Percentiles rank a stretch among this genome's conserved stretches.
phyloP scores from a whole-genome alignment of 805 yeast genomes.

The Pichia occidentalis region DNA sequence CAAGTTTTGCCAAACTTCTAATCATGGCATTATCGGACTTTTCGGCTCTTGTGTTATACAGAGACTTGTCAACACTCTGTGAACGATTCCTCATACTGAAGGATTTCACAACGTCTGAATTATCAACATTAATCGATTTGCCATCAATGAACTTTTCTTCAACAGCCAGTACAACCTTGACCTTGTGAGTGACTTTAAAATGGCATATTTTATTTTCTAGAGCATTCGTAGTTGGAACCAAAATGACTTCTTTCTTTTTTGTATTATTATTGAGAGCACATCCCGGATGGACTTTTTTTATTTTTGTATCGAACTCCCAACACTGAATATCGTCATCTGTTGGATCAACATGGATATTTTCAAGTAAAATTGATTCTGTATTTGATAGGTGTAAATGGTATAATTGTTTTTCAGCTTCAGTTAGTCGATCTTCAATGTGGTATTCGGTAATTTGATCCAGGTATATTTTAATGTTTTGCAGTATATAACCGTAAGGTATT shows the following conservation, averaged over 20 bases:
- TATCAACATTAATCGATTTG: not conserved
- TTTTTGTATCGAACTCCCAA: slow-evolving; percentile 6
- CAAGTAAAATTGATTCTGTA: slow-evolving; percentile 18
- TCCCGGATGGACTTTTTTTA: slow-evolving; percentile 11
- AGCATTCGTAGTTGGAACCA: slow-evolving; percentile 20
- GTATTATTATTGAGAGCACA: not conserved
- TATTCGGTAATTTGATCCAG: slow-evolving; percentile 23
- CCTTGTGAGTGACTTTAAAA: slow-evolving; percentile 21
- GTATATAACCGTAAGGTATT: slow-evolving; percentile 12
- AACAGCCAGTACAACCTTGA: slow-evolving; percentile 12
- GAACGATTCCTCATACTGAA: slow-evolving; percentile 10
- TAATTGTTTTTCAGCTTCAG: not conserved
- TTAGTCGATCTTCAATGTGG: slow-evolving; percentile 1
- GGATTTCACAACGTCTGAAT: slow-evolving; percentile 11
- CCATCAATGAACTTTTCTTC: slow-evolving; percentile 7
- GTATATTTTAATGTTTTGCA: slow-evolving; percentile 19
- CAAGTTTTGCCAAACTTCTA: slow-evolving; percentile 16
- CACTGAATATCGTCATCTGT: slow-evolving; percentile 7
- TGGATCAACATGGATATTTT: slow-evolving; percentile 1
- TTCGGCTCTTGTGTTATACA: slow-evolving; percentile 8
- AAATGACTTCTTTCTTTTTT: slow-evolving; percentile 3
- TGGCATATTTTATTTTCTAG: slow-evolving; percentile 13
- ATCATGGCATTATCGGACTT: slow-evolving; percentile 19
- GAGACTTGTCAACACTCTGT: slow-evolving; percentile 11
- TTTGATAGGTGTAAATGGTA: slow-evolving; percentile 9